A percentile compares a stretch with the other conserved stretches of the same genome.
These are phyloP conservation scores for Corylus heterophylla DNA, from an alignment of 306 rosid genomes.

Conservation along the genomic window DNA sequence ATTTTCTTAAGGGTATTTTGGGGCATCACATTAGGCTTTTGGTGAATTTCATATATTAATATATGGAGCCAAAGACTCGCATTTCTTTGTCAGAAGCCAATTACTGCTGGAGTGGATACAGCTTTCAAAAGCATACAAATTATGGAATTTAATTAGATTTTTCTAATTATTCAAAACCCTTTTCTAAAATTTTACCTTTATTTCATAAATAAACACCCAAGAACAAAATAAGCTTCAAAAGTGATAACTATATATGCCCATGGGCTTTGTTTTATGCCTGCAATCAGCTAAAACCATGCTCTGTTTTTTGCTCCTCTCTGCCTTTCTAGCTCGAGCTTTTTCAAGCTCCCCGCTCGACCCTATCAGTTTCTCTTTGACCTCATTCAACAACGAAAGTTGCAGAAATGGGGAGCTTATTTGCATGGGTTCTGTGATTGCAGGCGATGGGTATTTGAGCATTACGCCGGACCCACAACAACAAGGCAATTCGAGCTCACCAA, in stretches of 20 bases:
- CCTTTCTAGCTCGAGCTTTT: conserved; percentile 24
- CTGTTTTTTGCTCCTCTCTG: conserved; percentile 22
- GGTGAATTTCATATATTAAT: neutral
- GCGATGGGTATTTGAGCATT: conserved; percentile 43
- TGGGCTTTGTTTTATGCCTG: too few relatives aligned
- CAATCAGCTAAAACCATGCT: conserved; percentile 17
- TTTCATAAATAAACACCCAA: neutral
- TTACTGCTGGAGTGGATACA: too few relatives aligned
- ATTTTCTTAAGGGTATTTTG: too few relatives aligned
- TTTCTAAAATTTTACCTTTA: neutral
- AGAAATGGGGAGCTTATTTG: conserved; percentile 44
- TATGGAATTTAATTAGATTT: conserved; percentile 8
- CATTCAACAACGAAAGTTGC: conserved; percentile 53
- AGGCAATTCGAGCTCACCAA: conserved; percentile 12
- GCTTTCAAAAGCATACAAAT: conserved; percentile 7
- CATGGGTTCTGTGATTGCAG: conserved; percentile 54
- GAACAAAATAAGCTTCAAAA: conserved; percentile 33
- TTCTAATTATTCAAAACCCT: conserved; percentile 15
- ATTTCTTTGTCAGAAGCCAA: conserved; percentile 25
- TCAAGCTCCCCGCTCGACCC: conserved; percentile 21
- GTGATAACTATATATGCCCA: neutral
- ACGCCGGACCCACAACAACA: conserved; percentile 47
- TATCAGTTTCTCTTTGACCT: conserved; percentile 42
- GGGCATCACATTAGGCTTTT: neutral
- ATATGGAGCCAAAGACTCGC: conserved; percentile 27